These are phyloP conservation scores for Colletotrichum ledebouriae DNA, from an alignment of 2,329 filamentous ascomycete genomes.

Conservation along the genomic window DNA sequence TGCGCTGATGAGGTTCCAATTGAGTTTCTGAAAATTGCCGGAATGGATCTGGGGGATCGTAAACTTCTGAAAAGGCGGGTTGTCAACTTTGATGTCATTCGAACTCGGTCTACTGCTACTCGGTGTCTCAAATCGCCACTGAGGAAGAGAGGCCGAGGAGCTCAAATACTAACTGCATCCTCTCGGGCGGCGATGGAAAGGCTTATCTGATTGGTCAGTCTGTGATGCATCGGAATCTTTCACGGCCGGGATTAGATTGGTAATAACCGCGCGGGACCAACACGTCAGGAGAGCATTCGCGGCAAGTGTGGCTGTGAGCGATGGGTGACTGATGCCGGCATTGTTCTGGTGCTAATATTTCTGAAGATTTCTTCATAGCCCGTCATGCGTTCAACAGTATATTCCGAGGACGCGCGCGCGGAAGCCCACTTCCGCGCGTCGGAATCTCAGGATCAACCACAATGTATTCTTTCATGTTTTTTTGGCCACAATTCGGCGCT, in stretches of 20 bases:
- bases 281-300: not conserved
- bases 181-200: slow-evolving; percentile 9
- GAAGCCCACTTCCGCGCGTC: slow-evolving; percentile 7
- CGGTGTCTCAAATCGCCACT: not conserved
- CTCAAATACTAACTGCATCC: slow-evolving; percentile 27
- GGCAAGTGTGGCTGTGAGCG: slow-evolving; percentile 4
- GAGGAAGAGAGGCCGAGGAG: slow-evolving; percentile 2
- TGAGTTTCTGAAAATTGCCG: not conserved
- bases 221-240: not conserved
- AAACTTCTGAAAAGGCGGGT: not conserved
- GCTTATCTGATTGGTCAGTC: slow-evolving; percentile 15
- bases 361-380: not conserved
- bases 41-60: not conserved
- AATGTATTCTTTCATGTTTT: no score
- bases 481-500: not conserved
- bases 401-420: slow-evolving; percentile 13
- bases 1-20: not conserved
- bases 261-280: slow-evolving; percentile 41
- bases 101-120: slow-evolving; percentile 2
- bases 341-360: not conserved
- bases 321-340: not conserved
- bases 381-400: slow-evolving; percentile 1
- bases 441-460: slow-evolving; percentile 3
- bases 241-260: slow-evolving; percentile 36
- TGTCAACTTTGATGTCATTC: slow-evolving; percentile 18